Conservation (phyloP, 305 asterid species). For the Andrographis paniculata region DNA sequence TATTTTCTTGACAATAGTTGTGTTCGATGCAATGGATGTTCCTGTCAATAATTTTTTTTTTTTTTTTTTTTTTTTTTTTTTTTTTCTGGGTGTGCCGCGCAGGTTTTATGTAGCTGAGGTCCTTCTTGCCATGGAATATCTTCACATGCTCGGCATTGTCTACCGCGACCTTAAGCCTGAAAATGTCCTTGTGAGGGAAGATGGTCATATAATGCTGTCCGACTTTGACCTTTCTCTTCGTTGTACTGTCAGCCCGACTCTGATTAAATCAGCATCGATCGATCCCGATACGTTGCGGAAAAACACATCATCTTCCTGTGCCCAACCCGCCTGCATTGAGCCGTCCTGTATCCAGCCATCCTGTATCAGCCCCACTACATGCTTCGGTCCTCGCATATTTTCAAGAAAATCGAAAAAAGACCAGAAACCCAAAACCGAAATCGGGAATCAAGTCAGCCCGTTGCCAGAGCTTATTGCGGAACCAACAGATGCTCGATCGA, state of each 20-base stretch:
- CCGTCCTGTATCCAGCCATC: constrained; percentile 40
- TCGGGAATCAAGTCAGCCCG: constrained; percentile 70
- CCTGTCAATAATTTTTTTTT: background rate
- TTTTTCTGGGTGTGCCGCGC: constrained; percentile 19
- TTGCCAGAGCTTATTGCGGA: constrained; percentile 94
- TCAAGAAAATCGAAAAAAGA: constrained; percentile 76
- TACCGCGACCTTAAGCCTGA: constrained; percentile 96
- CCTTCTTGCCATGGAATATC: constrained; percentile 86
- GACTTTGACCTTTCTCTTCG: constrained; percentile 96
- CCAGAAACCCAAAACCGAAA: constrained; percentile 54
- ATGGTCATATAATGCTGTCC: constrained; percentile 92
- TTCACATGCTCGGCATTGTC: constrained; percentile 95
- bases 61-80: too few species aligned
- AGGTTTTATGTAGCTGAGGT: constrained; percentile 94
- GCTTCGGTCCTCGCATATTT: constrained; percentile 76
- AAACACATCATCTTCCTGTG: constrained; percentile 43
- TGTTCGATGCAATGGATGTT: background rate
- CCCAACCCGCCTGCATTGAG: constrained; percentile 74
- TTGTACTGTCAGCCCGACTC: constrained; percentile 85
- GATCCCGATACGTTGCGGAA: constrained; percentile 42
- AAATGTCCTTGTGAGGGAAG: constrained; percentile 89
- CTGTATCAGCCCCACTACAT: constrained; percentile 50
- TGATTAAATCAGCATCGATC: constrained; percentile 56
- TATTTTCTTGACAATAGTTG: too few species aligned
- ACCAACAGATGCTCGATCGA: constrained; percentile 90